Evolutionary conservation across 208 protist species (phyloP).

Genomic region (Crithidia brevicula): DNA sequence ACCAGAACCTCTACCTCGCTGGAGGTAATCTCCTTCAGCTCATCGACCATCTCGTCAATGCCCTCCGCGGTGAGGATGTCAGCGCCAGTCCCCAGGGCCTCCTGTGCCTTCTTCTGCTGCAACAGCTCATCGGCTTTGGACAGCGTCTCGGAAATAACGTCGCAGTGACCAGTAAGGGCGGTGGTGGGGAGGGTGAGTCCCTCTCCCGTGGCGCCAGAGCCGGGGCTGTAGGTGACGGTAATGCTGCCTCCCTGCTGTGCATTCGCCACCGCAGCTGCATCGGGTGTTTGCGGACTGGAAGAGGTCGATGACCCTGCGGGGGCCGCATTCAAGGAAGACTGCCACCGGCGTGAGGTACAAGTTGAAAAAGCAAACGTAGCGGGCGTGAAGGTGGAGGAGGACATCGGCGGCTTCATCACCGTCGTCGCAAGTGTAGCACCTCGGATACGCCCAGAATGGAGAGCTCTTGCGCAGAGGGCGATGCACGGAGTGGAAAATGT

Average conservation of each 20-base stretch:
- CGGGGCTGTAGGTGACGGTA: conserved; percentile 74
- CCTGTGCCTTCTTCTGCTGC: conserved; percentile 78
- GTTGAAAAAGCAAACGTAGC: background rate
- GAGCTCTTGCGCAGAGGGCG: too few species aligned
- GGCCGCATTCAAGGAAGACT: conserved; percentile 18
- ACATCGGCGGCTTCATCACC: background rate
- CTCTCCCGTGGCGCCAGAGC: conserved; percentile 45
- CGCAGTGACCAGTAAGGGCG: conserved; percentile 75
- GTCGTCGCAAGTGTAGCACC: too few species aligned
- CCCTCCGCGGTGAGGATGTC: conserved; percentile 80
- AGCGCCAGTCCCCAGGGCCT: conserved; percentile 61
- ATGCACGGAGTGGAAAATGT: too few species aligned
- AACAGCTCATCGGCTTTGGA: conserved; percentile 84
- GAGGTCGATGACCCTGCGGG: too few species aligned
- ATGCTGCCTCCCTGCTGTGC: conserved; percentile 26
- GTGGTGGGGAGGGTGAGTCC: conserved; percentile 72
- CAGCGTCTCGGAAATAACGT: conserved; percentile 81
- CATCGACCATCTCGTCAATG: conserved; percentile 86
- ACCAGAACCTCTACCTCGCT: conserved; percentile 64
- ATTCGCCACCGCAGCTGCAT: background rate
- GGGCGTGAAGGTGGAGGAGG: too few species aligned
- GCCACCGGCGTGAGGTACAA: conserved; percentile 11
- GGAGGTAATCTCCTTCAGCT: conserved; percentile 65
- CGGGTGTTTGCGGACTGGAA: too few species aligned
- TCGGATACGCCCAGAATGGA: too few species aligned